Conservation (phyloP, 331 rosid species). For the Pyracantha coccinea region DNA sequence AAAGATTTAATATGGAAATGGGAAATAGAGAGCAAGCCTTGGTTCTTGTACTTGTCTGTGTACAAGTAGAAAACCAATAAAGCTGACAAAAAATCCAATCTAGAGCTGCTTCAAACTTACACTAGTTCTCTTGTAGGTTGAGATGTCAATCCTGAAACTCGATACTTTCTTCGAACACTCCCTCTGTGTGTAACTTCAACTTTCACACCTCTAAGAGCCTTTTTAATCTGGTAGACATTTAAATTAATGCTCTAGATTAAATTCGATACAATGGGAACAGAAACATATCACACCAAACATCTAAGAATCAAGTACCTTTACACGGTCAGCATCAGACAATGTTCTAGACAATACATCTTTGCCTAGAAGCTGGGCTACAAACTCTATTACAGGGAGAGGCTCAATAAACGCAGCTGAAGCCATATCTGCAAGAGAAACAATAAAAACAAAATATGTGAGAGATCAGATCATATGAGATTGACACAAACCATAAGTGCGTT, state of each 20-base stretch:
- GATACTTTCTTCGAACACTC: slow-evolving; percentile 85
- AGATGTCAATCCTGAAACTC: slow-evolving; percentile 94
- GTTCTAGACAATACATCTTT: slow-evolving; percentile 79
- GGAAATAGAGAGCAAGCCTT: neutral
- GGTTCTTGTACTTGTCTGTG: neutral
- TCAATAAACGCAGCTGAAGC: slow-evolving; percentile 96
- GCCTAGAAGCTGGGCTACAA: slow-evolving; percentile 76
- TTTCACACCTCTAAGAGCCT: slow-evolving; percentile 97
- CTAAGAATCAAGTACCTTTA: slow-evolving; percentile 45
- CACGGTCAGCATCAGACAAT: slow-evolving; percentile 71
- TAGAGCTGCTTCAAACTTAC: slow-evolving; percentile 34
- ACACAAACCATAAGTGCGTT: neutral
- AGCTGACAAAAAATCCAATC: neutral
- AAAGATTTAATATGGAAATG: neutral
- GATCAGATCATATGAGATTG: slow-evolving; percentile 1
- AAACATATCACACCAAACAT: neutral
- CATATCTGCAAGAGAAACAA: slow-evolving; percentile 47
- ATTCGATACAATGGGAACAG: neutral
- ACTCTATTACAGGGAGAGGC: slow-evolving; percentile 89
- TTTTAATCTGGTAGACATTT: slow-evolving; percentile 59
- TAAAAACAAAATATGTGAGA: neutral
- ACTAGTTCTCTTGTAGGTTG: slow-evolving; percentile 95
- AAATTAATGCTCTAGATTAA: neutral
- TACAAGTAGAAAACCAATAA: neutral
- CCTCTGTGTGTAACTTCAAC: slow-evolving; percentile 98